phyloP scores from a whole-genome alignment of 805 yeast species.

The Ogataea zsoltii region DNA sequence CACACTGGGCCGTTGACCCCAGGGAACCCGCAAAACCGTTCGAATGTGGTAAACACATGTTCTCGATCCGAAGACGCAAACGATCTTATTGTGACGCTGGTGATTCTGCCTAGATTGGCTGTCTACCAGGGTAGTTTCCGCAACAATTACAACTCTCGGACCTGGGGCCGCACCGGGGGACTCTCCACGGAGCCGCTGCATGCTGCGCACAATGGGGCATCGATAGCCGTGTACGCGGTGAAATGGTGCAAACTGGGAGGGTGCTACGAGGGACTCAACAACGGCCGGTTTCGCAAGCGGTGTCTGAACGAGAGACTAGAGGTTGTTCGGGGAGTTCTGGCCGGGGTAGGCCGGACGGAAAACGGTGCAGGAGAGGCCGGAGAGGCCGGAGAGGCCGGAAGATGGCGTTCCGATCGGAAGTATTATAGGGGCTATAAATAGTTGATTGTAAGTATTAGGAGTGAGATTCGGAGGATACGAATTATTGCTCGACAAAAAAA shows the following conservation, averaged over 20 bases:
- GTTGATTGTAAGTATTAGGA: not conserved
- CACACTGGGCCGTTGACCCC: constrained; percentile 37
- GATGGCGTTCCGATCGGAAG: constrained; percentile 14
- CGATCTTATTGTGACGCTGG: constrained; percentile 58
- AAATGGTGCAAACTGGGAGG: constrained; percentile 43
- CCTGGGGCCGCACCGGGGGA: constrained; percentile 51
- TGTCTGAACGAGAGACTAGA: constrained; percentile 26
- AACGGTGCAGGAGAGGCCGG: too few species aligned
- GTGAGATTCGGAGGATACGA: too few species aligned
- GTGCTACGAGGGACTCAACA: constrained; percentile 20
- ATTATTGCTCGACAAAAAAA: too few species aligned
- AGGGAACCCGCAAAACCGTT: constrained; percentile 38
- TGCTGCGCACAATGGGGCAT: constrained; percentile 72
- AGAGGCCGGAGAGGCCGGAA: constrained; percentile 14
- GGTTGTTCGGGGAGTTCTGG: constrained; percentile 10
- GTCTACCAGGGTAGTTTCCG: constrained; percentile 64
- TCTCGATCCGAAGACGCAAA: constrained; percentile 31
- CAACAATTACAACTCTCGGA: constrained; percentile 70
- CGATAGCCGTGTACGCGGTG: constrained; percentile 61
- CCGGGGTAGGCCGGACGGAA: constrained; percentile 4
- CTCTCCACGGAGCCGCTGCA: not conserved
- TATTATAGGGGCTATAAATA: constrained; percentile 12
- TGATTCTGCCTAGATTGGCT: constrained; percentile 69
- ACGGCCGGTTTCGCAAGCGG: constrained; percentile 23
- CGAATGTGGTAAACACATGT: constrained; percentile 35